Conservation (phyloP, 345 rosid genomes). For the Lumnitzera littorea region DNA sequence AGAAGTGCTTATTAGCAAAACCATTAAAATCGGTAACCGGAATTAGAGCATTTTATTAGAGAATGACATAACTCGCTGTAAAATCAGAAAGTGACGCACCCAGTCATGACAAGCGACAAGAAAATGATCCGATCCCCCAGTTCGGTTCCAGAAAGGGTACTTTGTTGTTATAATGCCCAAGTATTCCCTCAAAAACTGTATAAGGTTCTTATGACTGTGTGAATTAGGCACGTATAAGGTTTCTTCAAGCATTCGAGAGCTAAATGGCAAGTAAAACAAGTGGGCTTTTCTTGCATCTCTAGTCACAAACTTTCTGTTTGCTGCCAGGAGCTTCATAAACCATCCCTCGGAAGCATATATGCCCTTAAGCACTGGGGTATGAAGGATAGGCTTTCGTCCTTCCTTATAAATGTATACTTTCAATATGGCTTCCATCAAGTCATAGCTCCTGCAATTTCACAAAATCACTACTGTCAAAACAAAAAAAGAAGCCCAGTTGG, state of each 20-base stretch:
- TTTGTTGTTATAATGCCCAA: slow-evolving; percentile 50
- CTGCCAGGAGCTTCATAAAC: slow-evolving; percentile 83
- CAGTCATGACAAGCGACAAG: slow-evolving; percentile 97
- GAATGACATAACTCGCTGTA: not conserved
- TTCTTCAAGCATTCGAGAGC: slow-evolving; percentile 76
- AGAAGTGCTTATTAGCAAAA: slow-evolving; percentile 6
- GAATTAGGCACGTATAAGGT: slow-evolving; percentile 62
- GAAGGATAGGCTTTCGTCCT: slow-evolving; percentile 75
- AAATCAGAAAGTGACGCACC: slow-evolving; percentile 32
- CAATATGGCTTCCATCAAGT: slow-evolving; percentile 76
- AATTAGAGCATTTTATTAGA: not conserved
- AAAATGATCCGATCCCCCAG: slow-evolving; percentile 87
- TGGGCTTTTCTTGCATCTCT: slow-evolving; percentile 64
- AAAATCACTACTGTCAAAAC: not conserved
- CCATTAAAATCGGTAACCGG: too few species aligned
- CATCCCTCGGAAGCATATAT: slow-evolving; percentile 99
- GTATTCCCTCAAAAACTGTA: slow-evolving; percentile 51
- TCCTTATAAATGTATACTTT: slow-evolving; percentile 81
- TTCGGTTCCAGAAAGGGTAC: slow-evolving; percentile 84
- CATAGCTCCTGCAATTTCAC: slow-evolving; percentile 69
- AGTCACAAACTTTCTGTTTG: slow-evolving; percentile 58
- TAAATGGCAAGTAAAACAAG: slow-evolving; percentile 82
- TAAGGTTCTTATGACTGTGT: slow-evolving; percentile 56
- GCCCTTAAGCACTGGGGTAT: slow-evolving; percentile 63
- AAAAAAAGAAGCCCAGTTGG: too few species aligned